Evolutionary conservation across 176 grass and related monocot genomes (phyloP), one percentile per base, ranked within the genome.

Genomic region (Dactylis glomerata): DNA sequence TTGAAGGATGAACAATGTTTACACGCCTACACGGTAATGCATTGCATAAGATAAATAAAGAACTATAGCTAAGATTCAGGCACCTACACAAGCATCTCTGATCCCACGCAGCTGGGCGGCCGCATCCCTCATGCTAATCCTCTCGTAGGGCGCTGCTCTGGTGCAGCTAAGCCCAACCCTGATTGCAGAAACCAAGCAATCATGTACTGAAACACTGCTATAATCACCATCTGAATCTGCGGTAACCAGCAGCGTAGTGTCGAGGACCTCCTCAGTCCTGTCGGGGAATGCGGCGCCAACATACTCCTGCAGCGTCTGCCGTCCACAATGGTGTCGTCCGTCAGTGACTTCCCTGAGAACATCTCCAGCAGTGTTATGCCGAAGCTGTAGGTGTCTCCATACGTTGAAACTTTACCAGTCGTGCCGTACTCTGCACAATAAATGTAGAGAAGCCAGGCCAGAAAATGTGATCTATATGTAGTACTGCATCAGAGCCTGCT

Each of bases 321-420:
- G 0, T 73, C 66, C 0, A 13, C 49, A 38, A 86, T 81, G 8
- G 5, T 7, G 1, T 30, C 77, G 16, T 62, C 14, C 0, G 77
- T 73, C 12, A 77, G 84, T 0, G 66, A 7, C 77, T 38, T 86
- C 20, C 84, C 84, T 0, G 41, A 50, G 3, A 86, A 65, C 28
- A 86, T 86, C 17, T 86, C 84, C 30, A 81, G 54, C 8, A 86
- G 66, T 12, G 59, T 69, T 8, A 81, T 74, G 26, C 84, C 67
- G 22, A 73, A 86, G 77, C 84, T 86, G 77, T 86, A 86, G 33
- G 38, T 55, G 24, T 86, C 84, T 4, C 84, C 84, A 1, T 33
- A 7, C 0, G 40, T 22, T 2, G 77, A 86, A 2, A 74, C 41
- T 64, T 52, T 73, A 1, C 28, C 58, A 1, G 51, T 70, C 13